Evolutionary conservation across 495 filamentous ascomycete species (phyloP).

Genomic region (Darksidea phi): DNA sequence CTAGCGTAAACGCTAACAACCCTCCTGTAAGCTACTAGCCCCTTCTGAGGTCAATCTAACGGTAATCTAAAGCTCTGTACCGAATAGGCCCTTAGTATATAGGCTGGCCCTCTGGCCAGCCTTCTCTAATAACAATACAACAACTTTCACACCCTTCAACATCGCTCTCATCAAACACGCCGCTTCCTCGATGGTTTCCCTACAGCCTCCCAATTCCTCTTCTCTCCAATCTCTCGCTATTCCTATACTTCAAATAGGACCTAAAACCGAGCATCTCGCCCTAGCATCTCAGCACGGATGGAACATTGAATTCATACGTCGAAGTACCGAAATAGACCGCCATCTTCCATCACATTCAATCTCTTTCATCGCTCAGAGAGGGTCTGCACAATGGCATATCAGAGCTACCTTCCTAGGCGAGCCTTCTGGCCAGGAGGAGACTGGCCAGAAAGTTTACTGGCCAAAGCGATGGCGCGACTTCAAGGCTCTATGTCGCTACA

Average conservation of each 20-base stretch:
- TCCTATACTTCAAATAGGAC: background rate
- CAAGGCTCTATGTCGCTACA: background rate
- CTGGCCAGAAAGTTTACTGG: background rate
- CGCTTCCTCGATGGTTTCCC: background rate
- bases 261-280: background rate
- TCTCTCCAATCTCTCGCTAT: background rate
- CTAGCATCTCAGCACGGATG: background rate
- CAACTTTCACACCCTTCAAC: too few relatives aligned
- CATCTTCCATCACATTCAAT: background rate
- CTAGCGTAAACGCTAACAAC: too few relatives aligned
- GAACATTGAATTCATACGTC: background rate
- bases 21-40: too few relatives aligned
- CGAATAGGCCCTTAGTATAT: slow-evolving; percentile 39
- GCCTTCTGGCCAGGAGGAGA: background rate
- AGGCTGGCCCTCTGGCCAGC: too few relatives aligned
- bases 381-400: background rate
- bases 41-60: too few relatives aligned
- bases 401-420: background rate
- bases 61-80: too few relatives aligned
- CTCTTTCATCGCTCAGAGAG: background rate
- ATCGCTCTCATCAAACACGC: background rate
- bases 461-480: background rate
- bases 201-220: background rate
- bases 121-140: too few relatives aligned
- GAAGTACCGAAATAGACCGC: background rate